A percentile compares a stretch with the other conserved stretches of the same genome.
Conservation (phyloP, 805 yeast genomes). For the Hanseniaspora singularis region DNA sequence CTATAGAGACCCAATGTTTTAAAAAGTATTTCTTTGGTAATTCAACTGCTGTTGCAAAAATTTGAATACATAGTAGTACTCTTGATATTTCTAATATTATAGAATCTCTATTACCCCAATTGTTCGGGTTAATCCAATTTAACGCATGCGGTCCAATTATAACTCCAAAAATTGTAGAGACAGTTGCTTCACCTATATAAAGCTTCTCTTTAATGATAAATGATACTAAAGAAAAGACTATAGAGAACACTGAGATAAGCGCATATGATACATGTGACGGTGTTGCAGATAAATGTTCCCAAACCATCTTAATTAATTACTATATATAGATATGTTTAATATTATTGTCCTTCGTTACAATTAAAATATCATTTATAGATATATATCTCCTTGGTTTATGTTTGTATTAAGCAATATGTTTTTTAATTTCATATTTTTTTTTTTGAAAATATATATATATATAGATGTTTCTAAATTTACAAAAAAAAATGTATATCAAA, state of each 20-base stretch:
- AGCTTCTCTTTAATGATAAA: conserved; percentile 70
- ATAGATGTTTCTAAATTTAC: too few species aligned
- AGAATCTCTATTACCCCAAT: conserved; percentile 65
- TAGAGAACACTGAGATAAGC: conserved; percentile 68
- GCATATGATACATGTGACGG: conserved; percentile 81
- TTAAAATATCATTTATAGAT: neutral
- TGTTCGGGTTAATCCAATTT: conserved; percentile 67
- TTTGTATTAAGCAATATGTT: too few species aligned
- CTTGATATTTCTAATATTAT: conserved; percentile 76
- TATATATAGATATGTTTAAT: neutral
- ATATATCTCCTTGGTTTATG: too few species aligned
- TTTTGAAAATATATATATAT: too few species aligned
- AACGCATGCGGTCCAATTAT: conserved; percentile 82
- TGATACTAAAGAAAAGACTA: conserved; percentile 70
- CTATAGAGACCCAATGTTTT: conserved; percentile 68
- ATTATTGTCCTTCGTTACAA: too few species aligned
- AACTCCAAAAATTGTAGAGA: conserved; percentile 73
- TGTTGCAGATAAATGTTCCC: conserved; percentile 32
- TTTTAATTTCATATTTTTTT: too few species aligned
- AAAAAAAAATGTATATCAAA: too few species aligned
- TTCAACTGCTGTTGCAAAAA: conserved; percentile 90
- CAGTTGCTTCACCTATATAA: conserved; percentile 84
- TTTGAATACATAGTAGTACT: conserved; percentile 72
- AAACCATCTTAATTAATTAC: conserved; percentile 21
- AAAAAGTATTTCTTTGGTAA: conserved; percentile 81